A percentile compares a stretch with the other conserved stretches of the same genome.
These are phyloP conservation scores for Rhynchosporium agropyri DNA, from an alignment of 2,329 filamentous ascomycete genomes.

Conservation along the genomic window DNA sequence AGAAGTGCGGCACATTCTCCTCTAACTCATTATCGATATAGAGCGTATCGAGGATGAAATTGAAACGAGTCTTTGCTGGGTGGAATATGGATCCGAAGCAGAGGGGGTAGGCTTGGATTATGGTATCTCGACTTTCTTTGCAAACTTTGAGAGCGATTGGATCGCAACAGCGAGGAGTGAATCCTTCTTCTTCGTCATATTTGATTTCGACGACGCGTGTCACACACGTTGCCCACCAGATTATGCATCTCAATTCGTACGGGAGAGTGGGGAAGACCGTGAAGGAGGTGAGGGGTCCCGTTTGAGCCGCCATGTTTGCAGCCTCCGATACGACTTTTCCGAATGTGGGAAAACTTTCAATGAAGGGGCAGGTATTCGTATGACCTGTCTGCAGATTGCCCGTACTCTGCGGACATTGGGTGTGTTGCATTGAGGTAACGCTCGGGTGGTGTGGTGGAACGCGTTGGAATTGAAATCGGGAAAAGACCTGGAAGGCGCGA, in stretches of 20 bases:
- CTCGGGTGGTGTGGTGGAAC: not conserved
- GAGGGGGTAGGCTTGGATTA: constrained; percentile 26
- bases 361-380: not conserved
- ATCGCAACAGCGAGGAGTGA: not conserved
- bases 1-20: constrained; percentile 28
- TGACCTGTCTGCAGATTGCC: not conserved
- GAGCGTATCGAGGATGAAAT: constrained; percentile 30
- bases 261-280: constrained; percentile 30
- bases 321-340: not conserved
- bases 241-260: constrained; percentile 27
- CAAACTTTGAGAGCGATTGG: constrained; percentile 26
- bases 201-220: constrained; percentile 26
- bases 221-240: constrained; percentile 28
- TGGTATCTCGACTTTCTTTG: constrained; percentile 28
- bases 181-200: constrained; percentile 22
- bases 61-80: constrained; percentile 28
- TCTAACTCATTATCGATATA: constrained; percentile 23
- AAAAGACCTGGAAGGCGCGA: not conserved
- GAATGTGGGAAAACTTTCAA: too few species aligned
- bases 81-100: constrained; percentile 30
- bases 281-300: constrained; percentile 23
- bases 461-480: too few species aligned
- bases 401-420: not conserved
- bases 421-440: not conserved
- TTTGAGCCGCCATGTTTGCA: constrained; percentile 7